phyloP scores from a whole-genome alignment of 208 protist genomes.

The Wallacemonas sp. region DNA sequence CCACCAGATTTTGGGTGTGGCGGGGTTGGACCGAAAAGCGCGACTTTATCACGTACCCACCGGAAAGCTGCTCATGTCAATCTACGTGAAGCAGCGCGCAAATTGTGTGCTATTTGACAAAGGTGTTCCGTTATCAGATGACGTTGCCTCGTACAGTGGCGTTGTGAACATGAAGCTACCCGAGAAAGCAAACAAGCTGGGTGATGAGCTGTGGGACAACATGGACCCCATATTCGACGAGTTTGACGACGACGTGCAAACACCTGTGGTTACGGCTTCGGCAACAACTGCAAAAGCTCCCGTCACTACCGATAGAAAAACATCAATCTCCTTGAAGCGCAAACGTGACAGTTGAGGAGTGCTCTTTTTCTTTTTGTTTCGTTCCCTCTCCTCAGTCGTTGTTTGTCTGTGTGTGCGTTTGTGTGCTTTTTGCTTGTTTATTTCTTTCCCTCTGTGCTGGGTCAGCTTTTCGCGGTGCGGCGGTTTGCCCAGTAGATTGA shows the following conservation, averaged over 20 bases:
- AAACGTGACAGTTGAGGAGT: conserved; percentile 7
- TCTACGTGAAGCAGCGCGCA: conserved; percentile 75
- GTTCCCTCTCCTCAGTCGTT: neutral
- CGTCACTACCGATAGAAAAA: neutral
- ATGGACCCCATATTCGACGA: conserved; percentile 86
- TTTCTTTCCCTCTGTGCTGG: too few relatives aligned
- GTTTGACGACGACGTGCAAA: conserved; percentile 32
- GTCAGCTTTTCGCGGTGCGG: too few relatives aligned
- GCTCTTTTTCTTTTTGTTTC: neutral
- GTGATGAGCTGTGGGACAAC: conserved; percentile 81
- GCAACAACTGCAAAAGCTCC: neutral
- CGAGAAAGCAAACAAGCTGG: conserved; percentile 51
- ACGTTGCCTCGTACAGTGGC: conserved; percentile 58
- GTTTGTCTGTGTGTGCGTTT: conserved; percentile 2
- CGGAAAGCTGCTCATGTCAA: conserved; percentile 66
- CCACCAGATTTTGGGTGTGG: conserved; percentile 74
- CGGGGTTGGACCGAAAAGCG: conserved; percentile 77
- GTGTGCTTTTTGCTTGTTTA: conserved; percentile 12
- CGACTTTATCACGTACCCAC: conserved; percentile 83
- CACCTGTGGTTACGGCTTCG: neutral
- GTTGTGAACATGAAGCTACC: conserved; percentile 73
- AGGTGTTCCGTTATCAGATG: conserved; percentile 55
- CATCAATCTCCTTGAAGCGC: neutral
- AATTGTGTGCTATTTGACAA: conserved; percentile 74
- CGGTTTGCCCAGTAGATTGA: too few relatives aligned